Evolutionary conservation across 2,329 filamentous ascomycete genomes (phyloP), one percentile per base, ranked within the genome.

Genomic region (Rhynchosporium agropyri): DNA sequence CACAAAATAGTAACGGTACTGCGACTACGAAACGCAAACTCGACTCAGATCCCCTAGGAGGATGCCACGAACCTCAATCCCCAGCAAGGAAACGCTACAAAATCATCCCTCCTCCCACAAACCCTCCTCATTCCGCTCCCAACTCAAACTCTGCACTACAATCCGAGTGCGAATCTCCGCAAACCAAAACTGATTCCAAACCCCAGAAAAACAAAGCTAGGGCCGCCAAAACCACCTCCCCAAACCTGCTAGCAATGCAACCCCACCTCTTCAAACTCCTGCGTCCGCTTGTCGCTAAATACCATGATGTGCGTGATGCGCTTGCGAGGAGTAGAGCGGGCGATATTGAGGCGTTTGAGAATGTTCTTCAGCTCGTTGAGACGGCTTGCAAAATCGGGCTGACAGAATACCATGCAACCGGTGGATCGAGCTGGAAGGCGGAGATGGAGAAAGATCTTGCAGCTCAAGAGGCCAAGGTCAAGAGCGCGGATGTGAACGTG

Each of bases 191-290:
- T 20, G 73, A 74, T 43, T 74, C 75, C 67, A 76, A 76, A 65
- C 78, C 77, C 54, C 77, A 79, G 60, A 76, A 76, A 50, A 78
- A 77, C 60, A 79, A 71, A 20, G 69, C 56, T 2, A 59, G 75
- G 64, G 73, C 66, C 8, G 76, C 77, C 46, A 77, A 67, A 56
- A 63, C 68, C 4, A 74, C 64, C 75, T 78, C 68, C 71, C 84
- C 79, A 3, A 98, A 95, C 75, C 80, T 97, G 54, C 81, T 84
- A 10, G 87, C 87, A 40, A 91, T 97, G 82, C 93, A 98, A 76
- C 87, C 92, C 0, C 95, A 99, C 76, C 84, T 97, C 49, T 99
- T 99, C 80, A 90, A 96, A 75, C 84, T 99, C 31, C 83, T 98
- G 28, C 85, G 94, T 15, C 88, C 94, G 38, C 84, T 98, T 29